Evolutionary conservation across 768 basidiomycete species (phyloP).

Genomic region (Lactarius quietus): DNA sequence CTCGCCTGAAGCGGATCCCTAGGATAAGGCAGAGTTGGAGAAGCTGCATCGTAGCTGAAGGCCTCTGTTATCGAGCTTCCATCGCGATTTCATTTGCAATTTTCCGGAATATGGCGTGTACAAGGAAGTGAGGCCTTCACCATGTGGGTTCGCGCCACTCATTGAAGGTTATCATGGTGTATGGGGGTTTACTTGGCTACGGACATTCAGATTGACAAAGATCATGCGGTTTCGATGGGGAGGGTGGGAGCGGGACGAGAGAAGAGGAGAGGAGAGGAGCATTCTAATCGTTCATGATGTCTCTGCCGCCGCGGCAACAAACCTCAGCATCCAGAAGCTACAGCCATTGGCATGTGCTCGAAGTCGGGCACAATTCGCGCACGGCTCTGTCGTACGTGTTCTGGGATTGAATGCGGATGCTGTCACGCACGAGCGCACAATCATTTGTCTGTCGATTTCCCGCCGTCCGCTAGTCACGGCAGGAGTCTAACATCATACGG

Average conservation of each 20-base stretch:
- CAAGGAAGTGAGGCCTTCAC: slow-evolving; percentile 38
- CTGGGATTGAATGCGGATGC: slow-evolving; percentile 49
- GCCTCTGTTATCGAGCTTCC: slow-evolving; percentile 40
- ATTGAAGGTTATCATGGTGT: slow-evolving; percentile 44
- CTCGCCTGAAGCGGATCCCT: slow-evolving; percentile 18
- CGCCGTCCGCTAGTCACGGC: no score
- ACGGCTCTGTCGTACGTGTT: slow-evolving; percentile 41
- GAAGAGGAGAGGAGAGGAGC: no score
- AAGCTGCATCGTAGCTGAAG: slow-evolving; percentile 48
- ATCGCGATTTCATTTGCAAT: neutral
- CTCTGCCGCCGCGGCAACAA: slow-evolving; percentile 62
- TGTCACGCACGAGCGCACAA: no score
- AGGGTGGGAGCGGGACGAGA: no score
- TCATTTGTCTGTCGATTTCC: no score
- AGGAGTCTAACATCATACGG: no score
- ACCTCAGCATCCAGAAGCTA: slow-evolving; percentile 51
- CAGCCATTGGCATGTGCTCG: slow-evolving; percentile 60
- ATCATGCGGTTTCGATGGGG: neutral
- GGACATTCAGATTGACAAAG: slow-evolving; percentile 43
- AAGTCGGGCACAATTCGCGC: slow-evolving; percentile 47
- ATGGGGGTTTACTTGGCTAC: slow-evolving; percentile 53
- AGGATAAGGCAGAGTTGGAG: slow-evolving; percentile 30
- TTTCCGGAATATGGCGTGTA: neutral
- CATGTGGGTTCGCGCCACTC: slow-evolving; percentile 35
- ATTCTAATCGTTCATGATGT: slow-evolving; percentile 61